phyloP scores from a whole-genome alignment of 139 green algal genomes.

The Chlorella sp. region DNA sequence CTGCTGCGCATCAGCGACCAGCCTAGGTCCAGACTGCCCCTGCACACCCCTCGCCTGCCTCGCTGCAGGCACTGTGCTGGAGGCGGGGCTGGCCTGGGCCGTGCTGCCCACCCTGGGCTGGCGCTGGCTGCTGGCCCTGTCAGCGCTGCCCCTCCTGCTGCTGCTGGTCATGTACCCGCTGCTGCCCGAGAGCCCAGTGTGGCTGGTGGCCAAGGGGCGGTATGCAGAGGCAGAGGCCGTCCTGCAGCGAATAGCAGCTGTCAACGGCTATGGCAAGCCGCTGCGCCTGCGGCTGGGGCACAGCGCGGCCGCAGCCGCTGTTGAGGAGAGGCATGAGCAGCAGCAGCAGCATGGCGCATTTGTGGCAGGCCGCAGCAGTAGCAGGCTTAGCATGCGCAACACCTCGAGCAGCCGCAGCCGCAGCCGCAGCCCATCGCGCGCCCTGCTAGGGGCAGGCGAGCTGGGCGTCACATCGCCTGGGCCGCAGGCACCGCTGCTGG shows the following conservation, averaged over 20 bases:
- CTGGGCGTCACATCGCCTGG: too few relatives aligned
- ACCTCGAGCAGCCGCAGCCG: background rate
- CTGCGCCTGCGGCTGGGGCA: constrained; percentile 8
- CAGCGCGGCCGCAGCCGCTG: background rate
- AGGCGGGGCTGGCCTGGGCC: constrained; percentile 76
- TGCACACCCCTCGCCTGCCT: background rate
- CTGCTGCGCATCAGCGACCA: too few relatives aligned
- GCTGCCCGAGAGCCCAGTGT: constrained; percentile 84
- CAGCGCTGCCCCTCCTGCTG: constrained; percentile 50
- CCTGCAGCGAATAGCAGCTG: constrained; percentile 53
- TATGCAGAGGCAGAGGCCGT: constrained; percentile 57
- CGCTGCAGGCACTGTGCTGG: constrained; percentile 67
- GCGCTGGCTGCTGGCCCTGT: constrained; percentile 70
- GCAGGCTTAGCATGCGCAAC: background rate
- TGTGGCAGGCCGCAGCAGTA: background rate
- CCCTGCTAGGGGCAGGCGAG: too few relatives aligned
- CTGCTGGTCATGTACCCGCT: constrained; percentile 71
- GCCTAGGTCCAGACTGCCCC: too few relatives aligned
- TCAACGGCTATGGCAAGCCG: constrained; percentile 44
- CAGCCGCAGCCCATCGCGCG: background rate
- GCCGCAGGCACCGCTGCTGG: background rate
- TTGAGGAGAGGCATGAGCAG: background rate
- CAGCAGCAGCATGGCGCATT: background rate
- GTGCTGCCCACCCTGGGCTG: constrained; percentile 76
- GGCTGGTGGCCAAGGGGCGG: constrained; percentile 47